Percentiles rank a stretch among this genome's conserved stretches.
Conservation (phyloP, 2,329 filamentous ascomycete species). For the Aspergillus luchuensis region DNA sequence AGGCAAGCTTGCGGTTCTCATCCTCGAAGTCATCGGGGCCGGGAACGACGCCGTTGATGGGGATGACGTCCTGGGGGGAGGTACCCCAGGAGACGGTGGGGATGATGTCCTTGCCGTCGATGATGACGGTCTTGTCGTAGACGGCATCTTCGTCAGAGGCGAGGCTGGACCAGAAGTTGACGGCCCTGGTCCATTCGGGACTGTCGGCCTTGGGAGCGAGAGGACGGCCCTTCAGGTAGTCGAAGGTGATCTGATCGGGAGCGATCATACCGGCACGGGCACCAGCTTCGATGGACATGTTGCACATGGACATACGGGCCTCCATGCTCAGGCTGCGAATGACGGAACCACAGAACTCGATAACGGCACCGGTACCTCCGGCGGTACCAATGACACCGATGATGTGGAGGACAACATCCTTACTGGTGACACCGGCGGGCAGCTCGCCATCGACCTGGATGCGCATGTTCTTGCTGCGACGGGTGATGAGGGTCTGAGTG, state of each 20-base stretch:
- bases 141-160: constrained; percentile 84
- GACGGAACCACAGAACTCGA: constrained; percentile 95
- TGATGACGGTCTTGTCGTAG: constrained; percentile 85
- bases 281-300: constrained; percentile 98
- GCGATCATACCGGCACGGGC: constrained; percentile 96
- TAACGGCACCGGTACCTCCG: constrained; percentile 89
- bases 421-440: constrained; percentile 87
- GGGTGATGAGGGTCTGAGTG: constrained; percentile 92
- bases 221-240: constrained; percentile 89
- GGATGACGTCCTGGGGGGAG: constrained; percentile 92
- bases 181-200: constrained; percentile 84
- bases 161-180: constrained; percentile 83
- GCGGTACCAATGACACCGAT: constrained; percentile 95
- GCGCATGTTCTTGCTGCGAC: constrained; percentile 97
- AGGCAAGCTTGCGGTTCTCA: constrained; percentile 76
- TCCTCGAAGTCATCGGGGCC: constrained; percentile 83
- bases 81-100: constrained; percentile 97
- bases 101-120: constrained; percentile 88
- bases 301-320: constrained; percentile 98
- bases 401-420: constrained; percentile 89
- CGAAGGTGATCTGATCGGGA: constrained; percentile 89
- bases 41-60: constrained; percentile 88
- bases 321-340: constrained; percentile 91
- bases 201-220: constrained; percentile 83
- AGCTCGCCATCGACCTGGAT: constrained; percentile 92